Conservation (phyloP, 768 basidiomycete species). For the Terana coerulea region DNA sequence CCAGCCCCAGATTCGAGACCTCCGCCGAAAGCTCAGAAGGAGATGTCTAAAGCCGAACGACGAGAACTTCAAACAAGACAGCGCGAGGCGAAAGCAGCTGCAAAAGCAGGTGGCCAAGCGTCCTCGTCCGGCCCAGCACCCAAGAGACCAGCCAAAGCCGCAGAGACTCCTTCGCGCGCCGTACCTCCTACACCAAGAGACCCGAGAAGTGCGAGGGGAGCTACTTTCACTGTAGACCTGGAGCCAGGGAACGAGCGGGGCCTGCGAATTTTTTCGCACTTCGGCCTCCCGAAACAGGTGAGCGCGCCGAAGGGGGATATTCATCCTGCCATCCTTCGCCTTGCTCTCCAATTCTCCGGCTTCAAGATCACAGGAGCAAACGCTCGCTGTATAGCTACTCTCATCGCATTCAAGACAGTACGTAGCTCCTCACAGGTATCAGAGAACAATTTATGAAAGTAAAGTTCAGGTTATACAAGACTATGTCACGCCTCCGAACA, state of each 20-base stretch:
- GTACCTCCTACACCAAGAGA: conserved; percentile 9
- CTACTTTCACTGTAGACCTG: conserved; percentile 28
- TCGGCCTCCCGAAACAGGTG: conserved; percentile 64
- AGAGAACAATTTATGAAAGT: neutral
- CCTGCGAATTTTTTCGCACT: conserved; percentile 84
- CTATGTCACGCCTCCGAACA: conserved; percentile 83
- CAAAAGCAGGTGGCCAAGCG: conserved; percentile 27
- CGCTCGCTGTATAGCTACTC: conserved; percentile 89
- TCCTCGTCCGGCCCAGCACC: conserved; percentile 16
- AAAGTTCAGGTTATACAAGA: conserved; percentile 77
- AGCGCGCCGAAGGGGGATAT: conserved; percentile 73
- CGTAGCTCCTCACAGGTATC: conserved; percentile 22
- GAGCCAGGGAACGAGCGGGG: conserved; percentile 46
- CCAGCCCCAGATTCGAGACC: conserved; percentile 13
- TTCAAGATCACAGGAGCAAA: conserved; percentile 95
- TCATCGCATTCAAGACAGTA: conserved; percentile 90
- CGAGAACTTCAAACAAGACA: conserved; percentile 78
- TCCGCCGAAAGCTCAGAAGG: conserved; percentile 52
- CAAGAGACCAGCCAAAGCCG: conserved; percentile 14
- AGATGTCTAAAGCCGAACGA: conserved; percentile 77
- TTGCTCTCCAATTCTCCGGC: conserved; percentile 86
- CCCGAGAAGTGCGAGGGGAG: conserved; percentile 9
- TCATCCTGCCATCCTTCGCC: conserved; percentile 82
- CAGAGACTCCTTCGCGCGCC: conserved; percentile 16
- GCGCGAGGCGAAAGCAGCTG: conserved; percentile 64